Conservation (phyloP, 305 asterid genomes). For the Stenogyne calaminthoides region DNA sequence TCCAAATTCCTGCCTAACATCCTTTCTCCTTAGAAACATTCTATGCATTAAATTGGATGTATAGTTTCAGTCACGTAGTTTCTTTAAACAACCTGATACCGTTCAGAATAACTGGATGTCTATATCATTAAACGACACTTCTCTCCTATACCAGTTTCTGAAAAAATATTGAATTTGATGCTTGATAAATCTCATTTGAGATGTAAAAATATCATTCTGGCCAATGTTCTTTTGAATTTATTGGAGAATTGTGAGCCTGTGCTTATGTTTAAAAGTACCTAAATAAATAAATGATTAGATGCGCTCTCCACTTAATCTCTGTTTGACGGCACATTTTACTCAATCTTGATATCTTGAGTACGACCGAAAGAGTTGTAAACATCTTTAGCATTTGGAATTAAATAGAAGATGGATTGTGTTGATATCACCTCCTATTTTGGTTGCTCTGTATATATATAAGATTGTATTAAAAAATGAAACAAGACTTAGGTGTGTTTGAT, state of each 20-base stretch:
- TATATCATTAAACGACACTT: neutral
- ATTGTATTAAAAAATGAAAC: neutral
- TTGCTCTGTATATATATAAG: neutral
- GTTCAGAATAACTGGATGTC: neutral
- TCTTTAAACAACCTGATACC: neutral
- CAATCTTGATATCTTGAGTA: neutral
- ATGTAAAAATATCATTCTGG: conserved; percentile 1
- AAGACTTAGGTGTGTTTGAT: neutral
- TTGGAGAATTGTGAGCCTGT: neutral
- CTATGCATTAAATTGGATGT: neutral
- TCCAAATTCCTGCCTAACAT: neutral
- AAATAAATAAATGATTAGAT: neutral
- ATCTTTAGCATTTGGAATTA: neutral
- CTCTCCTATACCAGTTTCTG: neutral
- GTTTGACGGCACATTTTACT: neutral
- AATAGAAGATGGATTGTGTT: neutral
- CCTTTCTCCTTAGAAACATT: neutral
- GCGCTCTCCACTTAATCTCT: neutral
- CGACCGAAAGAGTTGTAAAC: neutral
- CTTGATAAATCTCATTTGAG: conserved; percentile 1
- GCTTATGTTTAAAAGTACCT: neutral
- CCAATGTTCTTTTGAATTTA: neutral
- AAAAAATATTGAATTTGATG: neutral
- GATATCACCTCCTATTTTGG: neutral
- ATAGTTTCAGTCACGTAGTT: neutral